Conservation (phyloP, 139 green algal species). For the Picochlorum costavermella region DNA sequence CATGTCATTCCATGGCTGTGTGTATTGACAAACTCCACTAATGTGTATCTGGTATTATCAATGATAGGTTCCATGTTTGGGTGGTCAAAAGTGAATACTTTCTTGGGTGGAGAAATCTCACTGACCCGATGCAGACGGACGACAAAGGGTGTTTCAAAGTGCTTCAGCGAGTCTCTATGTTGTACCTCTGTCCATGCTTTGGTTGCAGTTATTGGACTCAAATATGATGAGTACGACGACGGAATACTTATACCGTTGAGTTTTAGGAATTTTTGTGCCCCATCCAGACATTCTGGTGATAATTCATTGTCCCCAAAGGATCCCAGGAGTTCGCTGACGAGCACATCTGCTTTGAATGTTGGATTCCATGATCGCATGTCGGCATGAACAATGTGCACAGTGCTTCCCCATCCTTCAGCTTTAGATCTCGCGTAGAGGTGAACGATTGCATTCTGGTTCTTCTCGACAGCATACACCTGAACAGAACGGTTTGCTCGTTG, state of each 20-base stretch:
- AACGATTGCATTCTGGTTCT: slow-evolving; percentile 95
- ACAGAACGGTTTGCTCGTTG: slow-evolving; percentile 32
- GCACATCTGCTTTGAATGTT: slow-evolving; percentile 75
- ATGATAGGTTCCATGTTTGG: slow-evolving; percentile 51
- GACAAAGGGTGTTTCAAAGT: slow-evolving; percentile 93
- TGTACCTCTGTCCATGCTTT: slow-evolving; percentile 77
- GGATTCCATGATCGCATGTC: slow-evolving; percentile 84
- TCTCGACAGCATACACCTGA: slow-evolving; percentile 91
- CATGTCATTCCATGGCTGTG: slow-evolving; percentile 29
- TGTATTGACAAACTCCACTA: not conserved
- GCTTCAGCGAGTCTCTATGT: slow-evolving; percentile 69
- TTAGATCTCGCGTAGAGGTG: slow-evolving; percentile 71
- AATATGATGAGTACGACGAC: slow-evolving; percentile 60
- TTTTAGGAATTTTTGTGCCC: slow-evolving; percentile 80
- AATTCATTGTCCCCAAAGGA: slow-evolving; percentile 99
- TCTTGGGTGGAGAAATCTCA: slow-evolving; percentile 22
- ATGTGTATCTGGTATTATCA: slow-evolving; percentile 61
- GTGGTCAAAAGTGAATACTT: slow-evolving; percentile 89
- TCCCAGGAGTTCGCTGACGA: slow-evolving; percentile 89
- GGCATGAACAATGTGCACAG: slow-evolving; percentile 58
- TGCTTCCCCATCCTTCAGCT: slow-evolving; percentile 38
- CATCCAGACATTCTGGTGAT: slow-evolving; percentile 88
- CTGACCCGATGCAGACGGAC: slow-evolving; percentile 75
- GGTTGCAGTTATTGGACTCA: slow-evolving; percentile 67
- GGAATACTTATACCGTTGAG: slow-evolving; percentile 73